Evolutionary conservation across 2,329 filamentous ascomycete species (phyloP), one percentile per base, ranked within the genome.

Genomic region (Phyllosticta citrichinensis): DNA sequence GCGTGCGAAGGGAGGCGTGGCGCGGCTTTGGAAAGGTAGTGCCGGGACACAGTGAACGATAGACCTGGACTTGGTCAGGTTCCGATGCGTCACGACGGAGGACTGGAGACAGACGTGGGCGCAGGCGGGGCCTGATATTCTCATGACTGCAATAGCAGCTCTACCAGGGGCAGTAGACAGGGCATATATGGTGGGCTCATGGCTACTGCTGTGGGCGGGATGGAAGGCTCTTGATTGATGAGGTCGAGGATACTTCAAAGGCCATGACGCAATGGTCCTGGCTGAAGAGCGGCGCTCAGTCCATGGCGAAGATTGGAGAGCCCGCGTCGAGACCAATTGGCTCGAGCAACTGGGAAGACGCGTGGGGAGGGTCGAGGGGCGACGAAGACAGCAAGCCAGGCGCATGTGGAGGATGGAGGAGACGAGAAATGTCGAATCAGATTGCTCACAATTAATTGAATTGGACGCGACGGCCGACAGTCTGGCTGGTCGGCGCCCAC

Each of bases 111-210:
- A 67, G 77, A 90, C 87, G 68, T 86, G 79, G 62, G 83, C 74
- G 73, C 88, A 93, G 53, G 85, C 84, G 27, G 88, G 82, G 0
- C 94, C 94, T 4, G 94, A 97, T 25, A 96, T 80, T 14, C 94
- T 85, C 58, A 97, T 85, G 40, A 97, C 86, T 1, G 93, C 93
- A 71, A 99, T 96, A 1, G 91, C 94, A 52, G 91, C 91, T 70
- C 86, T 86, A 1, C 93, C 94, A 11, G 87, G 79, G 0, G 90
- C 91, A 0, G 92, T 95, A 0, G 93, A 97, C 0, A 97, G 77
- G 0, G 94, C 94, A 73, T 96, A 97, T 58, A 99, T 96, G 1
- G 93, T 97, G 25, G 62, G 60, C 54, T 63, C 58, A 51, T 57
- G 54, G 54, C 54, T 53, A 22, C 40, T 52, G 5, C 20, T 40